These are phyloP conservation scores for Phytophthora sojae DNA, from an alignment of 352 stramenopile genomes.

Conservation along the genomic window DNA sequence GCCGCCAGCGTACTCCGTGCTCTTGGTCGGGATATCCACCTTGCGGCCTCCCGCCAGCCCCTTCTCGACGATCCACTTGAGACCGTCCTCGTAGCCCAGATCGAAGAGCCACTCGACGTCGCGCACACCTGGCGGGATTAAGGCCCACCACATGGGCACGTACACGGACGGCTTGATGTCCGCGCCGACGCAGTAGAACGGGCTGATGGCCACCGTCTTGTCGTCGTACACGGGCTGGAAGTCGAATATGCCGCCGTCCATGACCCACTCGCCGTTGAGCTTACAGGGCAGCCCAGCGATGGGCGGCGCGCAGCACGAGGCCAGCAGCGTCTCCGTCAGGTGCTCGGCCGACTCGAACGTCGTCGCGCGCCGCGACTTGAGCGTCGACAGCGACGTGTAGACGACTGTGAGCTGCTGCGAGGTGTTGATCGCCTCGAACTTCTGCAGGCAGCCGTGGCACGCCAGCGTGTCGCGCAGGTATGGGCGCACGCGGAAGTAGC, in stretches of 20 bases:
- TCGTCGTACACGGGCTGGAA: slow-evolving; percentile 83
- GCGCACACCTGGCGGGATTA: slow-evolving; percentile 69
- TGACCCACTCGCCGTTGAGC: slow-evolving; percentile 85
- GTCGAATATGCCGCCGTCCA: slow-evolving; percentile 86
- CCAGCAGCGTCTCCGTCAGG: slow-evolving; percentile 68
- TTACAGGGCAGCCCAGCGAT: slow-evolving; percentile 87
- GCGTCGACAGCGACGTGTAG: slow-evolving; percentile 74
- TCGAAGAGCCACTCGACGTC: slow-evolving; percentile 89
- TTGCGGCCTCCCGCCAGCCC: slow-evolving; percentile 40
- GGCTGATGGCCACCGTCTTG: slow-evolving; percentile 81
- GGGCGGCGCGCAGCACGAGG: slow-evolving; percentile 81
- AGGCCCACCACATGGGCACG: slow-evolving; percentile 88
- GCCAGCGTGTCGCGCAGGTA: slow-evolving; percentile 67
- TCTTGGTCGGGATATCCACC: slow-evolving; percentile 66
- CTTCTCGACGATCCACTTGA: slow-evolving; percentile 69
- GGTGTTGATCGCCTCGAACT: slow-evolving; percentile 58
- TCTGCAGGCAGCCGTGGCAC: slow-evolving; percentile 37
- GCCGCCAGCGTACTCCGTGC: slow-evolving; percentile 54
- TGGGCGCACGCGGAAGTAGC: slow-evolving; percentile 67
- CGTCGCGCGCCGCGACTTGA: slow-evolving; percentile 70
- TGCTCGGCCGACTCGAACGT: slow-evolving; percentile 74
- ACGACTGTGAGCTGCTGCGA: slow-evolving; percentile 65
- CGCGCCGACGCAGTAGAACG: slow-evolving; percentile 88
- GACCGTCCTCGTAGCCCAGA: slow-evolving; percentile 82
- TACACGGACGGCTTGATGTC: slow-evolving; percentile 93